Evolutionary conservation across 768 basidiomycete species (phyloP), one percentile per base, ranked within the genome.

Genomic region (Strobilomyces dryophilus): DNA sequence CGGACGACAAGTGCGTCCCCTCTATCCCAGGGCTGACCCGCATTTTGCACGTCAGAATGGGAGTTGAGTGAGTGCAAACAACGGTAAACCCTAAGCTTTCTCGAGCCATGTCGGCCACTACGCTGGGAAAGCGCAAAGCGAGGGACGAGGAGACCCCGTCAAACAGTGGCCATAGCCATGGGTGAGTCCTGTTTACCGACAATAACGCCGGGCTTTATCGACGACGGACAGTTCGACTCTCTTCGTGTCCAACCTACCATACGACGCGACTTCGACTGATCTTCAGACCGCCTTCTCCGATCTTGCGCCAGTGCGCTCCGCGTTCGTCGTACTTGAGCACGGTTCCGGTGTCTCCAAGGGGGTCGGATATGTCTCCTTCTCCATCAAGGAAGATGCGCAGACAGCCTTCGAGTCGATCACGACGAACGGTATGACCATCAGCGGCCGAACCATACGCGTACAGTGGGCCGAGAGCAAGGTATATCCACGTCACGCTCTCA

Each of bases 351-450:
- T 81, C 5, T 94, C 92, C 1, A 97, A 98, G 67, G 95, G 95
- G 57, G 94, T 98, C 20, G 97, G 97, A 55, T 98, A 97, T 66
- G 92, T 98, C 56, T 87, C 92, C 1, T 98, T 95, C 70, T 84
- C 93, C 1, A 76, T 92, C 51, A 82, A 79, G 51, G 91, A 97
- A 62, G 97, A 98, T 70, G 95, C 94, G 8, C 80, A 91, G 62
- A 66, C 76, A 34, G 87, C 87, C 3, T 82, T 85, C 50, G 79
- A 83, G 46, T 79, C 81, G 41, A 78, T 90, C 47, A 73, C 79
- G 32, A 76, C 80, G 53, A 80, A 88, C 40, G 84, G 83, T 1
- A 78, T 95, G 37, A 69, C 67, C 9, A 73, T 91, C 20, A 83
- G 83, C 21, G 85, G 84, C 12, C 76, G 94, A 53, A 81, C 74